A percentile compares a stretch with the other conserved stretches of the same genome.
These are phyloP conservation scores for Trichoderma gracile DNA, from an alignment of 2,329 filamentous ascomycete species.

Conservation along the genomic window DNA sequence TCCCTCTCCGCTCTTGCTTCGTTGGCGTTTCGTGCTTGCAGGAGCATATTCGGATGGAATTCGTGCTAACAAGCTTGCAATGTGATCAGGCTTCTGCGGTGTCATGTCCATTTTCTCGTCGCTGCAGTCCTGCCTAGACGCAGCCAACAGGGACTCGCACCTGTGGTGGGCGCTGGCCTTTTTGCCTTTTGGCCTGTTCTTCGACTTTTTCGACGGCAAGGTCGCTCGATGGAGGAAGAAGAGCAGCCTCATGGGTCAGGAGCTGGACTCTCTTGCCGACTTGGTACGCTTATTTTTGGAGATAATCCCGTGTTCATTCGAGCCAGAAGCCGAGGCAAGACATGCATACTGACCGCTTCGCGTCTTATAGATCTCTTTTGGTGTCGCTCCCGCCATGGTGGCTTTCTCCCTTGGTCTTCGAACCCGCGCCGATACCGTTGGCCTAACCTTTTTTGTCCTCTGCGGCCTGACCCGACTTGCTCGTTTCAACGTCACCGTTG, in stretches of 20 bases:
- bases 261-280: slow-evolving; percentile 93
- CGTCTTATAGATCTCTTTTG: slow-evolving; percentile 79
- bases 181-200: slow-evolving; percentile 92
- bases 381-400: slow-evolving; percentile 81
- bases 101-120: slow-evolving; percentile 96
- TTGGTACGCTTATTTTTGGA: slow-evolving; percentile 60
- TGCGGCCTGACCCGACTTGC: slow-evolving; percentile 91
- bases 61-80: slow-evolving; percentile 19
- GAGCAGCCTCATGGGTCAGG: slow-evolving; percentile 96
- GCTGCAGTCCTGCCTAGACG: slow-evolving; percentile 84
- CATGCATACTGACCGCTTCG: slow-evolving; percentile 12
- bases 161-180: slow-evolving; percentile 82
- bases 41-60: not conserved
- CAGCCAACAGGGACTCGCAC: slow-evolving; percentile 63
- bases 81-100: slow-evolving; percentile 67
- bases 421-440: slow-evolving; percentile 77
- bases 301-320: not conserved
- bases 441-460: slow-evolving; percentile 85
- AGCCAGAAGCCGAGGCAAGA: not conserved
- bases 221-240: slow-evolving; percentile 96
- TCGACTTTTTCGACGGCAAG: slow-evolving; percentile 97
- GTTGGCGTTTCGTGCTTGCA: not conserved
- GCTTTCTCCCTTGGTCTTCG: slow-evolving; percentile 89
- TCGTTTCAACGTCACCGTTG: slow-evolving; percentile 95
- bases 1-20: not conserved